Evolutionary conservation across 169 alveolate species (phyloP).

Genomic region (Eimeria zaria): DNA sequence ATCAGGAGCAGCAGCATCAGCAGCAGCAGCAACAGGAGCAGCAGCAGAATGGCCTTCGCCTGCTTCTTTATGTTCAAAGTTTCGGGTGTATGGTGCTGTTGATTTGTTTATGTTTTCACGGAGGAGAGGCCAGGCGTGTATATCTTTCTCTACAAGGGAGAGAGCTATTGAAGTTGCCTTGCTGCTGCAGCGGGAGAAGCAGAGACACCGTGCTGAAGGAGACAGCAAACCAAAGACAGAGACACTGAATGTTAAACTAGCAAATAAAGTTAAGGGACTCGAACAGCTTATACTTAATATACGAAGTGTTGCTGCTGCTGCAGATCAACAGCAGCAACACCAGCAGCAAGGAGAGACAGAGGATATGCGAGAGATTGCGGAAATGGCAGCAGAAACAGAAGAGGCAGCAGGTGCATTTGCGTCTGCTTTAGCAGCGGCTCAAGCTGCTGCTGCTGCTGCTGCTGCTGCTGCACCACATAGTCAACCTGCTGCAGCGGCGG

Average conservation of each 20-base stretch:
- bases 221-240: not conserved
- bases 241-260: not conserved
- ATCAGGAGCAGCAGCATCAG: not conserved
- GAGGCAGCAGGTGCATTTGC: conserved; percentile 68
- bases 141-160: conserved; percentile 76
- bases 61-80: conserved; percentile 18
- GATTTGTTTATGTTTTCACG: conserved; percentile 38
- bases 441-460: conserved; percentile 54
- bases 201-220: no score
- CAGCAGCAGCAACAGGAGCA: conserved; percentile 10
- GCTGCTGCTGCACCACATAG: not conserved
- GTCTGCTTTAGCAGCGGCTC: conserved; percentile 62
- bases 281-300: not conserved
- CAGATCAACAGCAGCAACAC: conserved; percentile 26
- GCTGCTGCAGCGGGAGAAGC: conserved; percentile 62
- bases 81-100: conserved; percentile 50
- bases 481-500: not conserved
- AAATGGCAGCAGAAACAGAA: conserved; percentile 25
- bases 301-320: not conserved
- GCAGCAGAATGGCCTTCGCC: conserved; percentile 60
- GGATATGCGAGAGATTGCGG: conserved; percentile 29
- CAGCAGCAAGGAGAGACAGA: conserved; percentile 1
- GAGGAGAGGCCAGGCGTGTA: conserved; percentile 14
- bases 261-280: conserved; percentile 21
- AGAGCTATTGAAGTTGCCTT: conserved; percentile 77